Evolutionary conservation across 768 basidiomycete species (phyloP).

Genomic region (Pleurotus ostreatus): DNA sequence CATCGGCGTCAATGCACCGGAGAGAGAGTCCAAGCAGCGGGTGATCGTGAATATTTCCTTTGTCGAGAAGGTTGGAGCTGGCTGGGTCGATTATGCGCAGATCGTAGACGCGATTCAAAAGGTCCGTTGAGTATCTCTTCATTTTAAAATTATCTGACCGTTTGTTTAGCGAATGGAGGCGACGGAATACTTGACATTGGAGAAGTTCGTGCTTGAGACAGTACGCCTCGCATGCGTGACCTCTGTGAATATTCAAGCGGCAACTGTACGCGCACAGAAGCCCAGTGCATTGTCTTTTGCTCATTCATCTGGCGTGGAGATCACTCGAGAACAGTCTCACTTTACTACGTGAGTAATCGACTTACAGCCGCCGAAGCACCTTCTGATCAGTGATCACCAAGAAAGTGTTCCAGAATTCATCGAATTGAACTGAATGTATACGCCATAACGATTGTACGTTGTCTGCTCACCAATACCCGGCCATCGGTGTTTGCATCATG

Average conservation of each 20-base stretch:
- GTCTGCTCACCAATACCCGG: too few relatives aligned
- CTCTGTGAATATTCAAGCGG: conserved; percentile 27
- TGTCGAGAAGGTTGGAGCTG: conserved; percentile 22
- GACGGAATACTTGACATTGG: conserved; percentile 55
- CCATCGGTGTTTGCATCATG: too few relatives aligned
- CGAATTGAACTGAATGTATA: too few relatives aligned
- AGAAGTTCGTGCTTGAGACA: conserved; percentile 50
- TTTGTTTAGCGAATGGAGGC: conserved; percentile 36
- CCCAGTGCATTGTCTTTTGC: conserved; percentile 71
- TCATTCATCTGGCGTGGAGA: conserved; percentile 56
- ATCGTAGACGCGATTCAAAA: conserved; percentile 31
- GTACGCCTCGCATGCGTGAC: conserved; percentile 33
- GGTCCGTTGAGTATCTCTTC: conserved; percentile 16
- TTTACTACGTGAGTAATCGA: conserved; percentile 13
- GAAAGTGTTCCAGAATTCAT: too few relatives aligned
- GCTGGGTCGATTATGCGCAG: conserved; percentile 32
- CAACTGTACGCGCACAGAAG: conserved; percentile 59
- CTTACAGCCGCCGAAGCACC: too few relatives aligned
- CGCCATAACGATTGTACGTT: too few relatives aligned
- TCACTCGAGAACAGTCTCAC: conserved; percentile 37
- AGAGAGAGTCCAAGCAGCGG: conserved; percentile 60
- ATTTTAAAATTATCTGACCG: background rate
- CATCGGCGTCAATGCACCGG: conserved; percentile 71
- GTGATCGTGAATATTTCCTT: conserved; percentile 53
- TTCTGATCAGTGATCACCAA: too few relatives aligned